phyloP scores from a whole-genome alignment of 1,139 yeast genomes.

The Candida labiduridarum region DNA sequence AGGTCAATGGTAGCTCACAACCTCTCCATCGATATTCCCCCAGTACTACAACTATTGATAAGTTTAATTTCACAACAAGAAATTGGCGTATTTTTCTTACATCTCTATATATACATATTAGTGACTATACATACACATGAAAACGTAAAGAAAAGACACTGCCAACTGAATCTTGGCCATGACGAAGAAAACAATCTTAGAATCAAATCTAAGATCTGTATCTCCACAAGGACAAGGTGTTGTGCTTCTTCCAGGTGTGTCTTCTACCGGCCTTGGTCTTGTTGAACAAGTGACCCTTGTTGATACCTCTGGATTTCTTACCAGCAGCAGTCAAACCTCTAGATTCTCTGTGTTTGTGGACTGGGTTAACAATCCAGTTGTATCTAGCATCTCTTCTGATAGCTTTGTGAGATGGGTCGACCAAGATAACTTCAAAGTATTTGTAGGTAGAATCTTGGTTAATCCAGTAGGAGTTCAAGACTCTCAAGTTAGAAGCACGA shows the following conservation, averaged over 20 bases:
- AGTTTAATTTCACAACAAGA: not conserved
- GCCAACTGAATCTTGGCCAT: not conserved
- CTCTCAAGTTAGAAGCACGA: conserved; percentile 98
- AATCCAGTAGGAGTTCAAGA: conserved; percentile 99
- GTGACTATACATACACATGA: not conserved
- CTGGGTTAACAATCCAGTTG: conserved; percentile 99
- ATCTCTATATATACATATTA: not conserved
- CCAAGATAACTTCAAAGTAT: conserved; percentile 96
- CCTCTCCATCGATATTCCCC: not conserved
- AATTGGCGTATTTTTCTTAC: not conserved
- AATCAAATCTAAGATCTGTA: conserved; percentile 60
- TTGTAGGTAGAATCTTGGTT: conserved; percentile 99
- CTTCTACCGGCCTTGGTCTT: conserved; percentile 98
- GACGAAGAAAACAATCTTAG: not conserved
- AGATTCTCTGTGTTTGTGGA: conserved; percentile 99
- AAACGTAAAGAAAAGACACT: not conserved
- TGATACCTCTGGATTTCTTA: conserved; percentile 99
- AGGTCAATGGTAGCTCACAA: too few relatives aligned
- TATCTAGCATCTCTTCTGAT: conserved; percentile 98
- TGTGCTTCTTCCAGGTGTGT: conserved; percentile 99
- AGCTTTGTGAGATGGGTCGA: conserved; percentile 98
- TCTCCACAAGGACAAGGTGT: conserved; percentile 99
- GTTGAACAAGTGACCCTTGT: conserved; percentile 99
- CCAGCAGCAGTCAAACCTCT: conserved; percentile 99
- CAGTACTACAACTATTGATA: not conserved